Conservation (phyloP, 75 land plant species). For the Ceratopteris richardii region DNA sequence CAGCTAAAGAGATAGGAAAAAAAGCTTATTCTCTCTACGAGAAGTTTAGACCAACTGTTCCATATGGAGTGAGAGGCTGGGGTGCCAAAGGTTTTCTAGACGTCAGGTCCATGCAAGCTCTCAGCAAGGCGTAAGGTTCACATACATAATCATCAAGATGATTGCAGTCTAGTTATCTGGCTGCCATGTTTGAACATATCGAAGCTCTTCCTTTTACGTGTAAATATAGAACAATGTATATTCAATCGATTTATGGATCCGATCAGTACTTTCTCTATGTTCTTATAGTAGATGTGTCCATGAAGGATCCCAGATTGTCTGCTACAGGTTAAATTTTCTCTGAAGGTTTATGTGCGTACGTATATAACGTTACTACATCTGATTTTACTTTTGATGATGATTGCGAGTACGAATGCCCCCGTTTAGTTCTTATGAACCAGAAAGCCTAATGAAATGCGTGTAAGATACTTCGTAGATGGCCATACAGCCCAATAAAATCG, state of each 20-base stretch:
- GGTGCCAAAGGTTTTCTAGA: slow-evolving; percentile 28
- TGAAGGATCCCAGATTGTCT: not conserved
- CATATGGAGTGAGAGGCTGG: slow-evolving; percentile 24
- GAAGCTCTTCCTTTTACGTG: too few relatives aligned
- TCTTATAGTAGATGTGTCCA: not conserved
- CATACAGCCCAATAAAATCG: not conserved
- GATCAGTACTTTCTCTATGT: too few relatives aligned
- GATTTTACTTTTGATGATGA: not conserved
- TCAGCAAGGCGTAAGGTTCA: not conserved
- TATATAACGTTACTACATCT: not conserved
- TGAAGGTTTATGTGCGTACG: not conserved
- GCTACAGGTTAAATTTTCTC: not conserved
- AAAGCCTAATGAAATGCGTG: too few relatives aligned
- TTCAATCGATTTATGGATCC: too few relatives aligned
- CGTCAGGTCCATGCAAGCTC: slow-evolving; percentile 11
- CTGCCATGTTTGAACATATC: too few relatives aligned
- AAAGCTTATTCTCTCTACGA: slow-evolving; percentile 26
- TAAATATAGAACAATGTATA: too few relatives aligned
- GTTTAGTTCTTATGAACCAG: not conserved
- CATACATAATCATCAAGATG: too few relatives aligned
- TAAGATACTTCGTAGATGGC: not conserved
- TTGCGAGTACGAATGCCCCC: not conserved
- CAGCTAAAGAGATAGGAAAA: slow-evolving; percentile 16
- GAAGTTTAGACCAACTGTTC: slow-evolving; percentile 24
- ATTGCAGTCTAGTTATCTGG: too few relatives aligned